These are phyloP conservation scores for Physocladia obscura DNA, from an alignment of 192 early-diverging fungal species.

Conservation along the genomic window DNA sequence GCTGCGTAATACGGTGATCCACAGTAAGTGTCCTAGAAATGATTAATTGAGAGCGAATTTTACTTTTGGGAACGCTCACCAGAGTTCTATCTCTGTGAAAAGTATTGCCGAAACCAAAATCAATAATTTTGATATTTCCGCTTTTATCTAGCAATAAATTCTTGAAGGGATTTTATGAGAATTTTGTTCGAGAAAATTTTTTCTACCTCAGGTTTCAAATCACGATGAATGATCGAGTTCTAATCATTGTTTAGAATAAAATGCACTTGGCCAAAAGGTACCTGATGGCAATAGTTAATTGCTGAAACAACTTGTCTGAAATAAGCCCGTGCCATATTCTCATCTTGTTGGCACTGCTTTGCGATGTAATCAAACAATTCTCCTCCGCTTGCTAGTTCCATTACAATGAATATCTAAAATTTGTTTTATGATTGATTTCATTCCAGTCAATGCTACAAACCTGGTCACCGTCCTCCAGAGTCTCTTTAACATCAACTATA, in stretches of 20 bases:
- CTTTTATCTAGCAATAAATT: conserved; percentile 57
- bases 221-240: conserved; percentile 63
- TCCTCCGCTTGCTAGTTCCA: conserved; percentile 62
- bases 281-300: conserved; percentile 56
- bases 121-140: conserved; percentile 68
- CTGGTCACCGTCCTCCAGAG: conserved; percentile 55
- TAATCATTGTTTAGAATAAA: conserved; percentile 13
- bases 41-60: too few relatives aligned
- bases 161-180: not conserved
- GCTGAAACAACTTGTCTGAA: conserved; percentile 62
- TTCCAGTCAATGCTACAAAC: conserved; percentile 10
- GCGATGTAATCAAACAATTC: conserved; percentile 64
- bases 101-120: conserved; percentile 66
- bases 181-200: not conserved
- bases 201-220: conserved; percentile 56
- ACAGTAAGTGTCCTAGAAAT: conserved; percentile 71
- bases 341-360: conserved; percentile 62
- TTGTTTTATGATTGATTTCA: not conserved
- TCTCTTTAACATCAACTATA: conserved; percentile 67
- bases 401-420: conserved; percentile 50
- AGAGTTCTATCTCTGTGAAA: conserved; percentile 56
- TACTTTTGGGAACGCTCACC: too few relatives aligned
- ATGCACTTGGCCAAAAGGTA: too few relatives aligned
- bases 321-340: conserved; percentile 51
- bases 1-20: conserved; percentile 66